phyloP scores from a whole-genome alignment of 2,329 filamentous ascomycete genomes.

The Dactylonectria estremocensis region DNA sequence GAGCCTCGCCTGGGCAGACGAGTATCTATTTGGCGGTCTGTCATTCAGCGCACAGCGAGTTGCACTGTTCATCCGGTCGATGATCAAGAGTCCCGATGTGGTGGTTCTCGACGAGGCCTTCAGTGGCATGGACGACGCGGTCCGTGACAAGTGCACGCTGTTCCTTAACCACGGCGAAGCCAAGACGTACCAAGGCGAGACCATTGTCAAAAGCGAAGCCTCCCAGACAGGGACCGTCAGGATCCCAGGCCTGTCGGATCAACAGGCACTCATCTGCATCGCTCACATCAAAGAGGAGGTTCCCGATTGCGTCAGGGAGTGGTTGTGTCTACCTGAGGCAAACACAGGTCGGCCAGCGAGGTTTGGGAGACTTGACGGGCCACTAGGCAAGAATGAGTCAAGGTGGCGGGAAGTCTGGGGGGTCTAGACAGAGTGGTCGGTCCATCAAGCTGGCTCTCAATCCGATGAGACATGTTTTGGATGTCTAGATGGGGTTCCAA shows the following conservation, averaged over 20 bases:
- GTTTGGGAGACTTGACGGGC: constrained; percentile 75
- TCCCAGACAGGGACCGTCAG: constrained; percentile 62
- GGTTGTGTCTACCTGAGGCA: constrained; percentile 87
- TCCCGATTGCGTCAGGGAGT: constrained; percentile 85
- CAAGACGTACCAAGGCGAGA: constrained; percentile 56
- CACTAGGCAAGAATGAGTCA: constrained; percentile 69
- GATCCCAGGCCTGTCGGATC: constrained; percentile 74
- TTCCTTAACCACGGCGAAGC: constrained; percentile 80
- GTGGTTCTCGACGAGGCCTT: constrained; percentile 92
- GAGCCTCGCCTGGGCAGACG: constrained; percentile 74
- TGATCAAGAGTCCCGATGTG: constrained; percentile 86
- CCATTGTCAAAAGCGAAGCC: constrained; percentile 63
- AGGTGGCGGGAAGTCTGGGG: constrained; percentile 80
- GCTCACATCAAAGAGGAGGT: constrained; percentile 94
- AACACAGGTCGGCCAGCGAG: constrained; percentile 74
- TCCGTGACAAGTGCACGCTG: constrained; percentile 88
- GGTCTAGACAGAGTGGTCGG: constrained; percentile 35
- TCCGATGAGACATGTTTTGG: no score
- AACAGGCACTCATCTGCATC: constrained; percentile 91
- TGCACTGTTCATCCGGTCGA: constrained; percentile 84
- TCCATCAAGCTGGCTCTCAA: neutral
- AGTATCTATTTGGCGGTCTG: constrained; percentile 79
- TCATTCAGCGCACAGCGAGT: constrained; percentile 89
- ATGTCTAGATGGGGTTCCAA: no score
- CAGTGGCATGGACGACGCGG: constrained; percentile 84